Conservation (phyloP, 371 early-diverging fungal species). For the Syncephalastrum sp. region DNA sequence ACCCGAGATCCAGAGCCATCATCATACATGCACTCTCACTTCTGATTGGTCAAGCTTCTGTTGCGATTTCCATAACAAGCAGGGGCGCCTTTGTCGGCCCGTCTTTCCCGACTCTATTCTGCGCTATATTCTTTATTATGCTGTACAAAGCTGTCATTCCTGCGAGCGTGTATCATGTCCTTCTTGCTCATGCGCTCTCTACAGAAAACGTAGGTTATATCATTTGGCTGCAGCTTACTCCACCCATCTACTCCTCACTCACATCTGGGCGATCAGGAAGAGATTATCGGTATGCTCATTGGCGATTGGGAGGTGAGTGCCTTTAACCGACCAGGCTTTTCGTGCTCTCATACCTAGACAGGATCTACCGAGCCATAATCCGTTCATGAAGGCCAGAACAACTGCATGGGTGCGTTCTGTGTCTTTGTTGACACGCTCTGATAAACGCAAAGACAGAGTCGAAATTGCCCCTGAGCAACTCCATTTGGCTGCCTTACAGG, state of each 20-base stretch:
- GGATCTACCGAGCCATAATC: constrained; percentile 26
- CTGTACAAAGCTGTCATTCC: constrained; percentile 39
- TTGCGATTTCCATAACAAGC: no score
- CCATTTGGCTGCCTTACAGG: constrained; percentile 65
- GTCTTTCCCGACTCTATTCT: not conserved
- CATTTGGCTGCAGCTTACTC: not conserved
- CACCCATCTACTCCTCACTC: not conserved
- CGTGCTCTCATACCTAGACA: constrained; percentile 11
- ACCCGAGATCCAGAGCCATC: no score
- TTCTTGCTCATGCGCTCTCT: constrained; percentile 56
- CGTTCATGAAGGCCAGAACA: constrained; percentile 23
- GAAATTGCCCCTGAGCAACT: constrained; percentile 66
- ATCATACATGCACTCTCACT: no score
- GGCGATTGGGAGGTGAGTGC: constrained; percentile 60
- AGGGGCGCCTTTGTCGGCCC: no score
- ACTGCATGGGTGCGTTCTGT: constrained; percentile 56
- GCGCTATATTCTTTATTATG: constrained; percentile 16
- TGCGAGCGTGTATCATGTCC: constrained; percentile 48
- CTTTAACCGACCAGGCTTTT: not conserved
- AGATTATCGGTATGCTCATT: constrained; percentile 72
- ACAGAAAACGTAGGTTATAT: constrained; percentile 49
- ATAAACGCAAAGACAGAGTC: constrained; percentile 76
- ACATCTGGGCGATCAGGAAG: constrained; percentile 50
- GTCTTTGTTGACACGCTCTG: constrained; percentile 64
- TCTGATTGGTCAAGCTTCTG: no score